Evolutionary conservation across 331 rosid genomes (phyloP), one percentile per base, ranked within the genome.

Genomic region (Rhamnella rubrinervis): DNA sequence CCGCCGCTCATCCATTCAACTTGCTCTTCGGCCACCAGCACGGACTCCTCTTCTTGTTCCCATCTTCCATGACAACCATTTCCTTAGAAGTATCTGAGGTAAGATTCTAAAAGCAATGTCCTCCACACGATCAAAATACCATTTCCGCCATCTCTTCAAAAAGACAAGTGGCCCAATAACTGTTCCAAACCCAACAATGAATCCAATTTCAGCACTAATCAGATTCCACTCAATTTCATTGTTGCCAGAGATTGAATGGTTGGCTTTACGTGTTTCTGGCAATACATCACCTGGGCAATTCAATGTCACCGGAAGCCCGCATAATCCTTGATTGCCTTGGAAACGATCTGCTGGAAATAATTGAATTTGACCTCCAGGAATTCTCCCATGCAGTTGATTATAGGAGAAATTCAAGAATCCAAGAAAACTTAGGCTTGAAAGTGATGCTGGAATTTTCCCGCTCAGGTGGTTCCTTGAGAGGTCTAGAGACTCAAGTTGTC

Each of bases 311-410:
- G 78, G 78, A 13, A 20, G 38, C 19, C 96, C 93, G 41, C 86
- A 81, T 19, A 89, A 56, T 21, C 68, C 77, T 65, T 10, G 3
- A 69, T 92, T 89, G 1, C 80, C 86, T 3, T 3, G 13, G 21
- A 78, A 89, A 17, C 82, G 81, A 63, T 25, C 19, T 21, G 40
- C 55, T 21, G 21, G 0, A 82, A 91, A 86, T 67, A 91, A 19
- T 55, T 76, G 86, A 41, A 91, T 31, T 68, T 89, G 92, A 20
- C 78, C 69, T 26, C 89, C 78, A 5, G 97, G 91, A 26, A 88
- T 85, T 46, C 0, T 65, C 12, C 93, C 96, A 0, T 6, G 59
- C 23, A 91, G 71, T 0, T 52, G 64, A 52, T 91, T 91, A 7
- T 9, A 61, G 0, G 97, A 86, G 55, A 88, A 82, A 76, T 86